These are phyloP conservation scores for Glycine tomentella DNA, from an alignment of 306 rosid genomes.

Conservation along the genomic window DNA sequence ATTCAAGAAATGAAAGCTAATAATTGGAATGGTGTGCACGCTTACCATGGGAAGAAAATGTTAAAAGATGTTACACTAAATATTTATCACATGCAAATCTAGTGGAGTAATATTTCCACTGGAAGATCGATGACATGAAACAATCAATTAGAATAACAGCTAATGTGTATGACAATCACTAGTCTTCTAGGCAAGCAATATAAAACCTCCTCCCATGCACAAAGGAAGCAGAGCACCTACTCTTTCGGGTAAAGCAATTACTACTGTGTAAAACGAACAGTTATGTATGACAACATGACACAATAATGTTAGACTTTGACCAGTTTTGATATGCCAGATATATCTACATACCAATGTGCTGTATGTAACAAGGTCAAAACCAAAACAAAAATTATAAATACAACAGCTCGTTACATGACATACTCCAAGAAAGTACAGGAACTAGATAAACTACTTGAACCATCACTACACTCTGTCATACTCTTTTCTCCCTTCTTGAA, in stretches of 20 bases:
- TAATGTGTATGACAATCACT: background rate
- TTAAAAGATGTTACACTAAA: no score
- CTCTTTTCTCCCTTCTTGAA: conserved; percentile 91
- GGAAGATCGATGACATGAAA: background rate
- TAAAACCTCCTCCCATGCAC: conserved; percentile 28
- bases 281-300: conserved; percentile 5
- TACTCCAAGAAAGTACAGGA: conserved; percentile 21
- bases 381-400: conserved; percentile 29
- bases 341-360: conserved; percentile 51
- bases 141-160: background rate
- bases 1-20: background rate
- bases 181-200: conserved; percentile 23
- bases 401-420: conserved; percentile 39
- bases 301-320: conserved; percentile 45
- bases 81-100: background rate
- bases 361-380: conserved; percentile 44
- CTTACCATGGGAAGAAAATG: background rate
- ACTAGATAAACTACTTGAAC: conserved; percentile 13
- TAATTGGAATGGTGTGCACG: background rate
- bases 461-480: conserved; percentile 47
- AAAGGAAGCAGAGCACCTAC: conserved; percentile 9
- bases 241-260: conserved; percentile 23
- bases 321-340: conserved; percentile 44
- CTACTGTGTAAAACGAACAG: background rate
- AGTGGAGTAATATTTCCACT: background rate